Conservation (phyloP, 225 moss, liverwort and hornwort species). For the Pseudisothecium myosuroides region DNA sequence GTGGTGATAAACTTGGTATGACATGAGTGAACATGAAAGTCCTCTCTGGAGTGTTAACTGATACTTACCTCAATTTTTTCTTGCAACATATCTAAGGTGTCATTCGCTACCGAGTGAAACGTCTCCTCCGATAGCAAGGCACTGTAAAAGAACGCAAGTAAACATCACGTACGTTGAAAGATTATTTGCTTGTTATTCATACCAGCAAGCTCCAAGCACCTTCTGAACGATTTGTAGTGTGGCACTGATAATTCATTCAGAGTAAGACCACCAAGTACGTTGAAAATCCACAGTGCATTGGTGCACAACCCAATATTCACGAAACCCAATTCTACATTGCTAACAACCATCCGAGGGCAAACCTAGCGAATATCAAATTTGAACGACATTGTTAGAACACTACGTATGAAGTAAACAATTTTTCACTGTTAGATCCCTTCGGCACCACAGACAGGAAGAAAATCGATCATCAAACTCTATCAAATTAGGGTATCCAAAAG, state of each 20-base stretch:
- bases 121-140: slow-evolving; percentile 41
- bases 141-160: slow-evolving; percentile 13
- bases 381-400: neutral
- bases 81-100: slow-evolving; percentile 63
- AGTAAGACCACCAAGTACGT: neutral
- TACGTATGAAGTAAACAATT: neutral
- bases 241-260: neutral
- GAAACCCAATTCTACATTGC: neutral
- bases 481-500: neutral
- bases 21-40: neutral
- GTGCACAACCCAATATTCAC: neutral
- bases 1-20: neutral
- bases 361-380: neutral
- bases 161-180: neutral
- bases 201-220: neutral
- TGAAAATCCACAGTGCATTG: neutral
- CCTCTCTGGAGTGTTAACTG: neutral
- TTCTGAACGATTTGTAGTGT: neutral
- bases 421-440: neutral
- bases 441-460: neutral
- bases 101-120: slow-evolving; percentile 70
- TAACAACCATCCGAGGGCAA: neutral
- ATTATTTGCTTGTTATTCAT: neutral
- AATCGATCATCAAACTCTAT: neutral
- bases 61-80: slow-evolving; percentile 71